Base-by-base conservation (phyloP, 2,329 filamentous ascomycete species). In the Neopestalotiopsis rosae region DNA sequence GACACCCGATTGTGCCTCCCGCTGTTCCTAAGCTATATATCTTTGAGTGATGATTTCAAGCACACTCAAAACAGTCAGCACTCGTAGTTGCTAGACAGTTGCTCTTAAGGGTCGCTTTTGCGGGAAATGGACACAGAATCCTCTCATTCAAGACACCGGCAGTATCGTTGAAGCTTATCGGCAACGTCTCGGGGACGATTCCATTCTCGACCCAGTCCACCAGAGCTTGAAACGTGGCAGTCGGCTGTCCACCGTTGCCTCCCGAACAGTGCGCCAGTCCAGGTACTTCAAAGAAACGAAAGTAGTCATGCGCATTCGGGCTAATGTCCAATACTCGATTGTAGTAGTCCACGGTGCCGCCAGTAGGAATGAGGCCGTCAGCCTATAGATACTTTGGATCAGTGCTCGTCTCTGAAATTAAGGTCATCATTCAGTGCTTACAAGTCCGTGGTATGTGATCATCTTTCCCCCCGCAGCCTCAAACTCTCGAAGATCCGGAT, bases 151-250 rank as follows among this genome's bases (percentile, higher is more conserved):
- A n/a, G n/a, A 28, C 24, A n/a, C 52, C 52, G 7, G 7, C 52
- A n/a, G 52, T 57, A 57, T 57, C 17, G 5, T 57, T 57, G 52
- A 57, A 57, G 17, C 24, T n/a, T 4, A 57, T 57, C n/a, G 58
- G 58, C 7, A 64, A 17, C 38, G 38, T 40, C 30, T 38, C 38
- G 12, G 61, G 61, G 12, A n/a, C 34, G n/a, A 45, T 40, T 5
- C 34, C 61, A 45, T 64, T 64, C 61, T 64, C 61, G 10, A 64
- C 61, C 61, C 61, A 64, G 28, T 38, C 38, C 12, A 64, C 38
- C 30, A 64, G 12, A 14, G 32, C 17, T 17, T 64, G 28, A 6
- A 38, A 45, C 17, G 38, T 45, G 28, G 28, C 34, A n/a, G 30
- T 14, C 17, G 61, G 61, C 5, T 40, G 17, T 4, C 12, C 12